These are phyloP conservation scores for Panus rudis DNA, from an alignment of 768 basidiomycete species.

Conservation along the genomic window DNA sequence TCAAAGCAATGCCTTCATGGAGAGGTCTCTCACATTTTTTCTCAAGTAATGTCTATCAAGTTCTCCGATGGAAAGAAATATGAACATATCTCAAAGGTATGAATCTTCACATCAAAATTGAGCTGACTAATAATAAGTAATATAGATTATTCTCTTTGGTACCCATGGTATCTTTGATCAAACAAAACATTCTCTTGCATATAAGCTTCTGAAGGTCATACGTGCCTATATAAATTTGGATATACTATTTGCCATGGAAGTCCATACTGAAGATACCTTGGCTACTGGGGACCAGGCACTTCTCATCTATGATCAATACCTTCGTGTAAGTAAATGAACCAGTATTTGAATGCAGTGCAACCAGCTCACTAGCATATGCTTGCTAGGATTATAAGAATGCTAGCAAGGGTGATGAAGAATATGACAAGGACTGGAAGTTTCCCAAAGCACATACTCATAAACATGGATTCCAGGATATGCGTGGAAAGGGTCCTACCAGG, in stretches of 20 bases:
- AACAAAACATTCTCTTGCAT: conserved; percentile 12
- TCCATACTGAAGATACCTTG: conserved; percentile 26
- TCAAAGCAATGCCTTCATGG: conserved; percentile 27
- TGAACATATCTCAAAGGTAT: conserved; percentile 30
- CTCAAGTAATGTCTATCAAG: conserved; percentile 15
- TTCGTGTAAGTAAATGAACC: background rate
- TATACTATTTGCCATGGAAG: conserved; percentile 23
- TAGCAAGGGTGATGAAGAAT: background rate
- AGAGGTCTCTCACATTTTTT: conserved; percentile 27
- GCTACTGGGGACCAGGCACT: conserved; percentile 14
- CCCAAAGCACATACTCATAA: conserved; percentile 3
- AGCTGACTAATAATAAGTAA: background rate
- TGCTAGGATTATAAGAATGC: background rate
- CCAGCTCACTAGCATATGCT: background rate
- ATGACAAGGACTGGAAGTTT: conserved; percentile 13
- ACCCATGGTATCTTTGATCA: conserved; percentile 16
- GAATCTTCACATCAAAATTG: background rate
- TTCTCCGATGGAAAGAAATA: conserved; percentile 31
- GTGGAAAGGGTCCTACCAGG: conserved; percentile 7
- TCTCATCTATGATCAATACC: background rate
- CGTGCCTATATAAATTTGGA: conserved; percentile 26
- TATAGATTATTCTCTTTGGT: conserved; percentile 25
- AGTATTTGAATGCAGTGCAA: background rate
- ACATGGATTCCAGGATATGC: conserved; percentile 9
- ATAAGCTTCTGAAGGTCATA: conserved; percentile 22